Base-by-base conservation (phyloP, 2,329 filamentous ascomycete species). In the Penicillium nordicum region DNA sequence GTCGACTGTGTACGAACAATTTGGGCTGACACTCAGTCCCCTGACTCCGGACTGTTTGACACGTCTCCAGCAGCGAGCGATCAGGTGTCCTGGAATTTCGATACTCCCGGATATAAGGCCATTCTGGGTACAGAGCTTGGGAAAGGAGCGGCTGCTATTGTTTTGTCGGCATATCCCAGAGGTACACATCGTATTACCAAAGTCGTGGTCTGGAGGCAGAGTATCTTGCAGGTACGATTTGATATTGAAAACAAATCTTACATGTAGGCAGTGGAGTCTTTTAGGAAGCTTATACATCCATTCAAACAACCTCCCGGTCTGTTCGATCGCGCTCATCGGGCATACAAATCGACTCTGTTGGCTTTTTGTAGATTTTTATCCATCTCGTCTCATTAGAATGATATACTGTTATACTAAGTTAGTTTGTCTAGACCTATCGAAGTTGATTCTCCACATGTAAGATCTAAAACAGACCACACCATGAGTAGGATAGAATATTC, bases 111-210 rank as follows among this genome's bases (percentile, higher is more conserved):
- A 16, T 52, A 52, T 21, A 25, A 52, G 30, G 49, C 21, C 8
- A 45, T 52, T 45, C 21, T 52, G 11, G 49, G 49, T 16, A 52
- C 49, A n/a, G 30, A 34, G n/a, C 32, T 52, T 52, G 49, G 49
- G 25, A 52, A 52, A 18, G 49, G 40, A 18, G 49, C 37, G 6
- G 29, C 29, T 37, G 49, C 49, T 52, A 5, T 52, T 36, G 40
- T 52, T 25, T 12, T 44, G 12, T 45, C 30, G 6, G 21, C 40
- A 14, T 52, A 45, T 2, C 40, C 40, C 10, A 27, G 49, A 29
- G 49, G 49, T 27, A 37, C 49, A 14, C 10, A 30, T 23, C 40
- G 29, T 37, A 27, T 52, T 9, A 6, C 49, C 30, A 32, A 23
- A 18, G 8, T 52, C 12, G 29, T 45, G 4, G n/a, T 44, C 32